Evolutionary conservation across 2,329 filamentous ascomycete genomes (phyloP), one percentile per base, ranked within the genome.

Genomic region (Colletotrichum noveboracense): DNA sequence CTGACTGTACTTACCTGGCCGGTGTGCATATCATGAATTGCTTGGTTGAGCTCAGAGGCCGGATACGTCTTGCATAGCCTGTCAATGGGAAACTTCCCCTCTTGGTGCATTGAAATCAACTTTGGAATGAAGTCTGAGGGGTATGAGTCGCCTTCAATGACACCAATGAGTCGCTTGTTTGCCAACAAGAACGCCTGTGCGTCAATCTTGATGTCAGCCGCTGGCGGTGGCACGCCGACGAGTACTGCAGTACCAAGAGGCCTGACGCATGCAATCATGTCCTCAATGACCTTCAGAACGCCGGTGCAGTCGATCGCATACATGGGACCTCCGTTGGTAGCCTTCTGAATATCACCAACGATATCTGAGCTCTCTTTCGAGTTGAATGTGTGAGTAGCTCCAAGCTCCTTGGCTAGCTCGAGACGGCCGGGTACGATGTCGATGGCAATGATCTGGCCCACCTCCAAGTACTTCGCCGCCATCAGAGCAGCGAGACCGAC

Each of bases 271-370:
- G 48, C 67, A 6, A 74, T 66, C 60, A 66, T 66, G 34, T 74
- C 71, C 32, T 74, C 71, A 9, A 98, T 99, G 70, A 99, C 97
- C 80, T 93, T 92, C 66, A 98, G 96, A 82, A 98, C 98, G 76
- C 97, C 97, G 8, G 97, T 99, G 90, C 97, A 98, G 89, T 99
- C 97, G 84, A 99, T 98, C 65, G 97, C 98, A 89, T 98, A 98
- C 88, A 98, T 96, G 84, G 96, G 98, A 66, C 97, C 97, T 78
- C 97, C 97, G 81, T 98, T 96, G 2, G 97, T 99, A 94, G 98
- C 96, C 87, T 98, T 96, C 79, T 98, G 92, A 78, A 99, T 91
- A 88, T 96, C 94, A 82, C 98, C 95, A 81, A 98, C 95, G 80
- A 98, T 94, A 76, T 90, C 91, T 79, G 91, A 88, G 76, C 96